A percentile compares a stretch with the other conserved stretches of the same genome.
phyloP scores from a whole-genome alignment of 78 protist genomes.

The Trichosphaerium sp. region DNA sequence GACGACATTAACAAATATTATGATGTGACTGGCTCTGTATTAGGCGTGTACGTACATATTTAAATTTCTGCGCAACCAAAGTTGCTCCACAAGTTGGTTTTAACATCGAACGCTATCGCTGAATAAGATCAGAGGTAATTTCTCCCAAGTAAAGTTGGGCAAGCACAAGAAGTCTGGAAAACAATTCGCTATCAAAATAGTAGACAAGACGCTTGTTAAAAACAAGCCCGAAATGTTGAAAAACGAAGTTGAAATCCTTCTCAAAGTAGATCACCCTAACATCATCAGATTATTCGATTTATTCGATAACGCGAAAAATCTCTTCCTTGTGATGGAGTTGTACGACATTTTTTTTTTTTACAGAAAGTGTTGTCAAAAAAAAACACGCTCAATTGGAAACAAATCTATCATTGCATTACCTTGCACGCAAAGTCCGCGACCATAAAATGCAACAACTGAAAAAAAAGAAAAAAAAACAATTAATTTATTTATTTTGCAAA shows the following conservation, averaged over 20 bases:
- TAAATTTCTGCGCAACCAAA: no score
- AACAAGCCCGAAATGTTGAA: conserved; percentile 3
- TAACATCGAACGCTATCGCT: no score
- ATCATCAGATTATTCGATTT: conserved; percentile 23
- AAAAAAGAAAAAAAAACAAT: not conserved
- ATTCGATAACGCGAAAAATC: conserved; percentile 28
- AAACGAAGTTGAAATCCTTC: conserved; percentile 45
- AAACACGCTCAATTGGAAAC: no score
- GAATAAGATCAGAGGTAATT: conserved; percentile 33
- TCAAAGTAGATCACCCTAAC: conserved; percentile 24
- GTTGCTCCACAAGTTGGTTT: no score
- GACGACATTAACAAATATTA: no score
- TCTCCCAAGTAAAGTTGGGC: conserved; percentile 29
- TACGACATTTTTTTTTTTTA: no score
- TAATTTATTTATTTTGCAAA: not conserved
- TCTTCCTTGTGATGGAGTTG: conserved; percentile 42
- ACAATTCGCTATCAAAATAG: conserved; percentile 32
- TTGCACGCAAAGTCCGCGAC: not conserved
- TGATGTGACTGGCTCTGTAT: no score
- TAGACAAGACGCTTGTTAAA: conserved; percentile 6
- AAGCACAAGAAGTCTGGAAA: conserved; percentile 23
- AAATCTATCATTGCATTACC: no score
- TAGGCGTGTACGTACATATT: no score
- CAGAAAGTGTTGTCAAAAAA: no score
- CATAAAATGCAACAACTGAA: not conserved